Evolutionary conservation across 2,329 filamentous ascomycete species (phyloP), one percentile per base, ranked within the genome.

Genomic region (Calonectria fujianensis): DNA sequence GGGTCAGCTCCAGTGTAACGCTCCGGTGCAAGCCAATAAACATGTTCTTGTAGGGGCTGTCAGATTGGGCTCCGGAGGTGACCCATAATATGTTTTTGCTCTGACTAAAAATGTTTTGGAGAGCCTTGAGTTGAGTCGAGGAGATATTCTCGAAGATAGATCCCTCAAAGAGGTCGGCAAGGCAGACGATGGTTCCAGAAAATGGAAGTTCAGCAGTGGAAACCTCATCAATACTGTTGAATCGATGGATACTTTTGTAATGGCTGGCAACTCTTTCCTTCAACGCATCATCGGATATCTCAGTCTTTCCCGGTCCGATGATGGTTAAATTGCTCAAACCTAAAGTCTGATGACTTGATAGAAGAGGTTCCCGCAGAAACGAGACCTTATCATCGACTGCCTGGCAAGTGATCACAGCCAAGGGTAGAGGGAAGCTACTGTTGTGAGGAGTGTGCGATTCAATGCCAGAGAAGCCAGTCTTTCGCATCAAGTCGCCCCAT

Each of bases 81-180:
- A 57, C 52, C 52, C 52, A 57, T 57, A 57, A 14, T 3, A 57
- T 57, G 31, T 57, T 57, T 11, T 57, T 57, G 52, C 52, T 57
- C 29, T 57, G 52, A 10, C 31, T 35, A 14, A 57, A 57, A 9
- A 57, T 35, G 18, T 35, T 57, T 35, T 57, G 52, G 7, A 57
- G 29, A 35, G 29, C 52, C 31, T 57, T 20, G 3, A 57, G 29
- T 9, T 14, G 9, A 8, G 29, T n/a, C 1, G 29, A 57, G 9
- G 52, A n/a, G 29, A 57, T 35, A 18, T 57, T 57, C 52, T 57
- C 29, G 9, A 57, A 57, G 5, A 18, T 57, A 11, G 52, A 35
- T 57, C n/a, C 52, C 9, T 57, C 52, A 9, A 35, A 57, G 9
- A 57, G 52, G 9, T 57, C 52, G 14, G 52, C 52, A 10, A 57